Evolutionary conservation across 768 basidiomycete genomes (phyloP).

Genomic region (Hygrocybe punicea): DNA sequence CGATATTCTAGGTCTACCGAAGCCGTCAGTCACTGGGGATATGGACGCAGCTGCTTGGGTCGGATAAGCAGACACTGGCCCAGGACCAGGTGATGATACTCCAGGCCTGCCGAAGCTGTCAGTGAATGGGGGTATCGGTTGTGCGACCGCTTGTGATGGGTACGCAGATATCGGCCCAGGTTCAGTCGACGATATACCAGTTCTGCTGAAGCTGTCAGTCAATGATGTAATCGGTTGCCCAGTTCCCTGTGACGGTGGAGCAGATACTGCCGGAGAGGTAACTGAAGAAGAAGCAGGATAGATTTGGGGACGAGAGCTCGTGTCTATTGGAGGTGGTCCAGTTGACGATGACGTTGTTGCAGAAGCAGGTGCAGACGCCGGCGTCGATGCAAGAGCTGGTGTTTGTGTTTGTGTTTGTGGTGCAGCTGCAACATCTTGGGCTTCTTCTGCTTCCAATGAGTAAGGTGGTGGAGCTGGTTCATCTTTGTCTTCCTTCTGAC

Average conservation of each 20-base stretch:
- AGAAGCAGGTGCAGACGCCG: neutral
- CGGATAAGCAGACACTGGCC: no score
- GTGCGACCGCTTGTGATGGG: slow-evolving; percentile 1
- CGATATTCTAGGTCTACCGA: no score
- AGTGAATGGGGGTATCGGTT: neutral
- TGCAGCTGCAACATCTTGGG: neutral
- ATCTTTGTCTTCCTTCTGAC: slow-evolving; percentile 44
- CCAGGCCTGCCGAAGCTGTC: no score
- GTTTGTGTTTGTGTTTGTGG: neutral
- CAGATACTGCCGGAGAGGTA: neutral
- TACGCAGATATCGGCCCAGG: neutral
- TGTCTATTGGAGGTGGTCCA: neutral
- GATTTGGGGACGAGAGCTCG: neutral
- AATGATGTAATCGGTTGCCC: neutral
- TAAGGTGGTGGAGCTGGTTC: slow-evolving; percentile 71
- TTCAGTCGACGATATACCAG: slow-evolving; percentile 31
- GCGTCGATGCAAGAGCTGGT: neutral
- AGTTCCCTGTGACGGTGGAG: no score
- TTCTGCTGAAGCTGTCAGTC: slow-evolving; percentile 36
- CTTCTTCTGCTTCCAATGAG: slow-evolving; percentile 48
- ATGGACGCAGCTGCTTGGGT: no score
- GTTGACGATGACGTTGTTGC: neutral
- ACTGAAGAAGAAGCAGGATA: neutral
- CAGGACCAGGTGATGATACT: no score
- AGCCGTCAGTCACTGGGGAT: no score